Percentiles rank a stretch among this genome's conserved stretches.
These are phyloP conservation scores for Blastobotrys malaysiensis DNA, from an alignment of 1,139 yeast genomes.

Conservation along the genomic window DNA sequence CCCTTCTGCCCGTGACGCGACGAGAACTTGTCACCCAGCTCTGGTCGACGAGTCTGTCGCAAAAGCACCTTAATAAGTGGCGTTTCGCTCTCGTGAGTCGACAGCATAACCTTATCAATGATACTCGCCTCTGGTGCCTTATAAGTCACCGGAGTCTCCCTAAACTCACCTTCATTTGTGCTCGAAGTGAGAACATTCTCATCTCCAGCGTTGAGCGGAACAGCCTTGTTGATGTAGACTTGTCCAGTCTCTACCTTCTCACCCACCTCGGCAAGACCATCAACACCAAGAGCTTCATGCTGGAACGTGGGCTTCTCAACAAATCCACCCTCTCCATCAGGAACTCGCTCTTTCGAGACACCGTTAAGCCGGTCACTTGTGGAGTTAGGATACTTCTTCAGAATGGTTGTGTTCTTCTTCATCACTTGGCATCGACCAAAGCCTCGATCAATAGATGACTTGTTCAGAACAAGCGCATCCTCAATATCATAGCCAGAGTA, in stretches of 20 bases:
- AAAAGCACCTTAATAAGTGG: slow-evolving; percentile 85
- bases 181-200: slow-evolving; percentile 35
- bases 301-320: slow-evolving; percentile 72
- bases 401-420: slow-evolving; percentile 80
- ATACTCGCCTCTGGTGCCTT: slow-evolving; percentile 95
- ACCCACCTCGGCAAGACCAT: slow-evolving; percentile 97
- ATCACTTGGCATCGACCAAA: slow-evolving; percentile 98
- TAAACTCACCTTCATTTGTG: slow-evolving; percentile 43
- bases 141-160: slow-evolving; percentile 88
- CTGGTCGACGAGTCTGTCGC: slow-evolving; percentile 97
- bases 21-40: slow-evolving; percentile 93
- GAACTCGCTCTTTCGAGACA: slow-evolving; percentile 61
- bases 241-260: slow-evolving; percentile 87
- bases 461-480: slow-evolving; percentile 93
- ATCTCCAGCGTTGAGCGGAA: slow-evolving; percentile 83
- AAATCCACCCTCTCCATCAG: slow-evolving; percentile 39
- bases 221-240: slow-evolving; percentile 86
- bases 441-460: slow-evolving; percentile 91
- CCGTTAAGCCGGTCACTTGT: slow-evolving; percentile 89
- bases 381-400: slow-evolving; percentile 90
- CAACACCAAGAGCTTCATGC: slow-evolving; percentile 83
- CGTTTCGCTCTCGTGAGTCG: slow-evolving; percentile 92
- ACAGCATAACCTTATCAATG: slow-evolving; percentile 96
- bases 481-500: slow-evolving; percentile 99
- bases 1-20: slow-evolving; percentile 98